Percentiles rank a stretch among this genome's conserved stretches.
phyloP scores from a whole-genome alignment of 805 yeast genomes.

The Tetrapisispora pingtungensis region DNA sequence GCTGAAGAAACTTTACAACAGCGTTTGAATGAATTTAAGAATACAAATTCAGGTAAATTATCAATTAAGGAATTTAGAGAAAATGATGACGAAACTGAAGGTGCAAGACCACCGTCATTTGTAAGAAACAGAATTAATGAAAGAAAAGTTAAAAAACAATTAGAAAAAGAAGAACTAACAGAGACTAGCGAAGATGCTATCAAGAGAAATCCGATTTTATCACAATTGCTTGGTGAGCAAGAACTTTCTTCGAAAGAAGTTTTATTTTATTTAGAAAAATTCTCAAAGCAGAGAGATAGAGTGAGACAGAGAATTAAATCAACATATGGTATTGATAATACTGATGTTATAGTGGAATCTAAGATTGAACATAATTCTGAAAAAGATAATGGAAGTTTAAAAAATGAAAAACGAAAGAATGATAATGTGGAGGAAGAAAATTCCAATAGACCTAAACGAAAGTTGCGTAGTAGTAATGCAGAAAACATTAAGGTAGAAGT shows the following conservation, averaged over 20 bases:
- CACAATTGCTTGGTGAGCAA: conserved; percentile 36
- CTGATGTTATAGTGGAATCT: conserved; percentile 15
- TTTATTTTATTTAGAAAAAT: conserved; percentile 27
- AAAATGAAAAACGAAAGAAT: conserved; percentile 1
- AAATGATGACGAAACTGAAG: conserved; percentile 25
- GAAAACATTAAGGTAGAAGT: conserved; percentile 7
- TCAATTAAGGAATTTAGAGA: conserved; percentile 68
- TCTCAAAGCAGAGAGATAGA: conserved; percentile 24
- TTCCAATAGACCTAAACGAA: conserved; percentile 6
- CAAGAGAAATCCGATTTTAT: conserved; percentile 34
- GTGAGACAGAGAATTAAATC: conserved; percentile 20
- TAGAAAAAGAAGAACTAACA: conserved; percentile 19
- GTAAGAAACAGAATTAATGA: conserved; percentile 49
- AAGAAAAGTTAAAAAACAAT: conserved; percentile 29
- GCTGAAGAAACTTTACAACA: conserved; percentile 90
- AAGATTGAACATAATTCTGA: background rate
- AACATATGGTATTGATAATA: conserved; percentile 27
- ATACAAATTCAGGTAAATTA: conserved; percentile 62
- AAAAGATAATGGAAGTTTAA: conserved; percentile 7
- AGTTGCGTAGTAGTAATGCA: conserved; percentile 5
- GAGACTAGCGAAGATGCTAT: conserved; percentile 33
- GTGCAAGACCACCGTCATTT: conserved; percentile 77
- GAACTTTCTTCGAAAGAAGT: conserved; percentile 39
- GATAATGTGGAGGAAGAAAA: conserved; percentile 10
- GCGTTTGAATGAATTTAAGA: conserved; percentile 77